Base-by-base conservation (phyloP, 208 protist genomes). In the Vickermania ingenoplastis region DNA sequence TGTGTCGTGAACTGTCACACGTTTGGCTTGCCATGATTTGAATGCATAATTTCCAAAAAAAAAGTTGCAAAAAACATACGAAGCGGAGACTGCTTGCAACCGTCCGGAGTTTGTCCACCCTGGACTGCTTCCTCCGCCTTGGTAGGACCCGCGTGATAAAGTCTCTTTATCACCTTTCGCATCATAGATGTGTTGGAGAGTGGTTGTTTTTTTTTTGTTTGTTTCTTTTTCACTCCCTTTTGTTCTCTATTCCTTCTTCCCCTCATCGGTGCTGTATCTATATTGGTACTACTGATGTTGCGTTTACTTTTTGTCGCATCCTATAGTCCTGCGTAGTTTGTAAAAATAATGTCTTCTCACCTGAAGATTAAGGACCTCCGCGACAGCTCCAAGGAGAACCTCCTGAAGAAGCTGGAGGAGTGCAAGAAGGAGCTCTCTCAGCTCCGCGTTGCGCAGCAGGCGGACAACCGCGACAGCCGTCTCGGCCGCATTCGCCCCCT, bases 371-470 rank as follows among this genome's bases (percentile, higher is more conserved):
- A 87, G 72, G 86, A 93, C 41, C 82, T 99, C 53, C 92, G 97
- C 59, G 84, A 76, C 31, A 97, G 97, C 88, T 85, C 59, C 77
- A 98, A 97, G 86, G 96, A 96, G 49, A 96, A 99, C 25, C 91
- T 99, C 57, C 31, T 95, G 60, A 96, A 96, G 79, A 88, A 98
- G 91, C 92, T 99, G 48, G 86, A 89, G 7, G 87, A 97, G 63
- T 91, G 96, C 69, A 99, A 99, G 88, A 97, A 92, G 69, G 96
- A 99, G 88, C 94, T 99, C 51, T 88, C 91, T n/a, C 70, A 94
- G 73, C 88, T 99, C 51, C 92, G 95, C 66, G 95, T 98, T 4
- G 90, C 91, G 54, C 94, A 98, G 91, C 95, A 98, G 71, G 92
- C 96, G 27, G 84, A 85, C 55, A 86, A 83, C 50, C 69, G 78